Conservation (phyloP, 2,329 filamentous ascomycete species). For the Pseudocercospora eumusae region DNA sequence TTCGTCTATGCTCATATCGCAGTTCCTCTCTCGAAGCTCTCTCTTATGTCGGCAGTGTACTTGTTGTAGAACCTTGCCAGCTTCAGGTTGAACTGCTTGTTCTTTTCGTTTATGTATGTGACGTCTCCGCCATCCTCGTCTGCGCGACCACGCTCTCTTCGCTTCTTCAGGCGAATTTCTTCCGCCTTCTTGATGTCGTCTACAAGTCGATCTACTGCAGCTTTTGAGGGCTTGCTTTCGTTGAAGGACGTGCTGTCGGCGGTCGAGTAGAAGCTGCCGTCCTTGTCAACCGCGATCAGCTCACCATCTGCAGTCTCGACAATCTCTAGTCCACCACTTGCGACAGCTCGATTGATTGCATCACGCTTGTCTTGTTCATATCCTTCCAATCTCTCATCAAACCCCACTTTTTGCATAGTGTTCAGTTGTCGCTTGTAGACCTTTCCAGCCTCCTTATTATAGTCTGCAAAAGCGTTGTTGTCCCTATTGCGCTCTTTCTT, state of each 20-base stretch:
- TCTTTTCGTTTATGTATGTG: conserved; percentile 99
- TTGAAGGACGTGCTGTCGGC: conserved; percentile 75
- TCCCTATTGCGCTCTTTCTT: conserved; percentile 82
- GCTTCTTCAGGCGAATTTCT: conserved; percentile 80
- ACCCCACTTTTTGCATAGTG: conserved; percentile 60
- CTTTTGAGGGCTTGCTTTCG: conserved; percentile 83
- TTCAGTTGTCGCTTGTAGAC: conserved; percentile 89
- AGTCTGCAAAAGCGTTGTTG: conserved; percentile 87
- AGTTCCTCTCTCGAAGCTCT: conserved; percentile 95
- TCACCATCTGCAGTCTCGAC: conserved; percentile 95
- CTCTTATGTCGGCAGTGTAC: conserved; percentile 94
- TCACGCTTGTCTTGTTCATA: conserved; percentile 86
- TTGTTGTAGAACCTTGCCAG: conserved; percentile 95
- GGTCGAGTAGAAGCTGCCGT: conserved; percentile 87
- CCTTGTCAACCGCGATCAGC: conserved; percentile 87
- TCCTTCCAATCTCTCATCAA: conserved; percentile 59
- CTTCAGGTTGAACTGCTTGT: conserved; percentile 99
- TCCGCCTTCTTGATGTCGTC: conserved; percentile 85
- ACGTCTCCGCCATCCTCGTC: conserved; percentile 83
- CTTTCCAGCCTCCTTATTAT: conserved; percentile 82
- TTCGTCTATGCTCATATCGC: conserved; percentile 68
- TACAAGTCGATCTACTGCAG: conserved; percentile 84
- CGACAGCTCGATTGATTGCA: conserved; percentile 80
- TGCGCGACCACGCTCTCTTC: conserved; percentile 73
- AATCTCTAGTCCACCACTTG: conserved; percentile 82